phyloP scores from a whole-genome alignment of 768 basidiomycete genomes.

The Russula vinacea region DNA sequence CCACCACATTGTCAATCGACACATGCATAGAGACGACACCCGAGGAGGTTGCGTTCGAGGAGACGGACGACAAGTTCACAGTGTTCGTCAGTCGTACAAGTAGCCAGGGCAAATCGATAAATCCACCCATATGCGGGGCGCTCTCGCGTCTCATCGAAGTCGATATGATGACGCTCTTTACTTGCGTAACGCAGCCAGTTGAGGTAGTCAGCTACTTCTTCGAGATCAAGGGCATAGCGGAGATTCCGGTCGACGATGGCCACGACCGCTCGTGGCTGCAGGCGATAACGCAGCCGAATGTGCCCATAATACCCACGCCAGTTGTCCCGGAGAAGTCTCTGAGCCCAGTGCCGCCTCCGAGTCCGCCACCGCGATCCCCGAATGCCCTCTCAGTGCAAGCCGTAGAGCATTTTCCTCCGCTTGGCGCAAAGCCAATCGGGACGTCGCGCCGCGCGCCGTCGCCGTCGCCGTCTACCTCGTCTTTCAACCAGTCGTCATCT shows the following conservation, averaged over 20 bases:
- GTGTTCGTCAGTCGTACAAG: conserved; percentile 16
- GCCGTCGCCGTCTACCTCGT: not conserved
- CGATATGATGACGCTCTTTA: conserved; percentile 6
- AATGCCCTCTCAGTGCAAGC: not conserved
- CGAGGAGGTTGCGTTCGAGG: conserved; percentile 15
- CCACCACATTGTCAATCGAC: conserved; percentile 17
- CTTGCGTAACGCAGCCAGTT: conserved; percentile 1
- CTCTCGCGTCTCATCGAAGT: conserved; percentile 18
- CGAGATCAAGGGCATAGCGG: not conserved
- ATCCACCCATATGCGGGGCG: conserved; percentile 8
- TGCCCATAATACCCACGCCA: conserved; percentile 12
- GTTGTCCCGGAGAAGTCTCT: conserved; percentile 8
- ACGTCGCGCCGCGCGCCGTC: not conserved
- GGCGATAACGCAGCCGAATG: conserved; percentile 14
- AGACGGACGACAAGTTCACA: conserved; percentile 15
- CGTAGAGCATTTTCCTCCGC: conserved; percentile 4
- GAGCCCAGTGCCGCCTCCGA: not conserved
- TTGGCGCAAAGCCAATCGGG: not conserved
- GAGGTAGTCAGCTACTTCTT: conserved; percentile 8
- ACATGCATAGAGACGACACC: not conserved
- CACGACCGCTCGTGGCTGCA: conserved; percentile 25
- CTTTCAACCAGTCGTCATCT: not conserved
- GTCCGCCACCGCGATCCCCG: conserved; percentile 3
- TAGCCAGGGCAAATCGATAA: not conserved
- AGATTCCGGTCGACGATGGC: conserved; percentile 17